phyloP scores from a whole-genome alignment of 345 rosid species.

The Physaria fendleri region DNA sequence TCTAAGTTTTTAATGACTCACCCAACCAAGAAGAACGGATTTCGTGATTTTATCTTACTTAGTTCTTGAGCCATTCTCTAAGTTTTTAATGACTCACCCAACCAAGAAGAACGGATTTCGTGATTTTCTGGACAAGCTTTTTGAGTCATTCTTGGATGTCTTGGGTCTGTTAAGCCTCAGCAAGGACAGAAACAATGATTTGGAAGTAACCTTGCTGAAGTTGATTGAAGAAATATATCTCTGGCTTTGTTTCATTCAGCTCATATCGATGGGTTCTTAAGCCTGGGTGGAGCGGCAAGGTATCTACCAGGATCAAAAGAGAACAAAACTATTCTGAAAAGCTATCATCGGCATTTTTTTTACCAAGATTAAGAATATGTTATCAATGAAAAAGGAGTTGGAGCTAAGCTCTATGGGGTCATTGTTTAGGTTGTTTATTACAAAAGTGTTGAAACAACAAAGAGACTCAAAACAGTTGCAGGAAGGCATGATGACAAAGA shows the following conservation, averaged over 20 bases:
- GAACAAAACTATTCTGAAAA: slow-evolving; percentile 37
- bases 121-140: slow-evolving; percentile 62
- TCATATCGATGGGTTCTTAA: slow-evolving; percentile 77
- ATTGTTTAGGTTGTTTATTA: slow-evolving; percentile 57
- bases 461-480: slow-evolving; percentile 37
- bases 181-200: slow-evolving; percentile 21
- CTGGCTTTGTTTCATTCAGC: slow-evolving; percentile 68
- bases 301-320: slow-evolving; percentile 38
- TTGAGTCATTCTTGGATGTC: slow-evolving; percentile 57
- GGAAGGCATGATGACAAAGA: slow-evolving; percentile 28
- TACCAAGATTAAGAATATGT: slow-evolving; percentile 46
- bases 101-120: slow-evolving; percentile 63
- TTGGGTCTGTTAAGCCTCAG: slow-evolving; percentile 39
- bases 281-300: slow-evolving; percentile 46
- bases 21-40: slow-evolving; percentile 67
- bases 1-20: slow-evolving; percentile 68
- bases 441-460: slow-evolving; percentile 50
- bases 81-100: slow-evolving; percentile 70
- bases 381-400: slow-evolving; percentile 38
- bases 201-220: slow-evolving; percentile 35
- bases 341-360: slow-evolving; percentile 83
- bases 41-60: slow-evolving; percentile 58
- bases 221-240: slow-evolving; percentile 51
- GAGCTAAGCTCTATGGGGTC: slow-evolving; percentile 52
- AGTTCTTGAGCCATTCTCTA: slow-evolving; percentile 74